Percentiles rank a stretch among this genome's conserved stretches.
Conservation (phyloP, 306 rosid species). For the Oemleria cerasiformis region DNA sequence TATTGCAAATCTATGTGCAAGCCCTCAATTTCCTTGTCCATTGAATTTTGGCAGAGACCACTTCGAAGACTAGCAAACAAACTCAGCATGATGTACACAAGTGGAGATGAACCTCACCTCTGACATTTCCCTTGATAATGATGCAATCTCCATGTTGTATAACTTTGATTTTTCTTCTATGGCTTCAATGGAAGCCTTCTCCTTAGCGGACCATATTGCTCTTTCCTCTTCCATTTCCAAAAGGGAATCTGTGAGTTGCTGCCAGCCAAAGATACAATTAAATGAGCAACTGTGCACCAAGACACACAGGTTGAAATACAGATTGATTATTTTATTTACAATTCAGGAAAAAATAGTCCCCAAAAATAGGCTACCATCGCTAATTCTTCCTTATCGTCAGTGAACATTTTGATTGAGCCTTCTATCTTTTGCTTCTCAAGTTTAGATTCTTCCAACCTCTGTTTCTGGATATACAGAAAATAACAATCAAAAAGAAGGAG, state of each 20-base stretch:
- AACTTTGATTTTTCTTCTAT: conserved; percentile 57
- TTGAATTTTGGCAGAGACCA: neutral
- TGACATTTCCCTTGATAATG: conserved; percentile 51
- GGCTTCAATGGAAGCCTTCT: conserved; percentile 63
- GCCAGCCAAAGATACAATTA: conserved; percentile 33
- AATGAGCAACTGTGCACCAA: conserved; percentile 22
- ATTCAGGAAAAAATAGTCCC: neutral
- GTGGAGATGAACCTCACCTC: conserved; percentile 46
- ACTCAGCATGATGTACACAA: conserved; percentile 19
- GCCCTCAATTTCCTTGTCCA: neutral
- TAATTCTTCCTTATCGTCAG: conserved; percentile 82
- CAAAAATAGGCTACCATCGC: conserved; percentile 55
- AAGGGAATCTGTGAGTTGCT: conserved; percentile 88
- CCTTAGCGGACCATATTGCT: conserved; percentile 79
- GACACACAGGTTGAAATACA: conserved; percentile 4
- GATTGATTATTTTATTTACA: conserved; percentile 5
- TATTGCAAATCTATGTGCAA: neutral
- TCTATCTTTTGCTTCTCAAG: conserved; percentile 50
- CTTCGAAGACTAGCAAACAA: conserved; percentile 1
- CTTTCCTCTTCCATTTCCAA: conserved; percentile 90
- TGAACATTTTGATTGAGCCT: conserved; percentile 48
- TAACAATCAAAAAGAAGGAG: conserved; percentile 6
- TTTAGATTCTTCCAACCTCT: conserved; percentile 59
- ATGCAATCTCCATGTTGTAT: conserved; percentile 39
- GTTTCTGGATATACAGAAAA: conserved; percentile 46